phyloP scores from a whole-genome alignment of 1,139 yeast genomes.

The Saccharomycopsis crataegensis region DNA sequence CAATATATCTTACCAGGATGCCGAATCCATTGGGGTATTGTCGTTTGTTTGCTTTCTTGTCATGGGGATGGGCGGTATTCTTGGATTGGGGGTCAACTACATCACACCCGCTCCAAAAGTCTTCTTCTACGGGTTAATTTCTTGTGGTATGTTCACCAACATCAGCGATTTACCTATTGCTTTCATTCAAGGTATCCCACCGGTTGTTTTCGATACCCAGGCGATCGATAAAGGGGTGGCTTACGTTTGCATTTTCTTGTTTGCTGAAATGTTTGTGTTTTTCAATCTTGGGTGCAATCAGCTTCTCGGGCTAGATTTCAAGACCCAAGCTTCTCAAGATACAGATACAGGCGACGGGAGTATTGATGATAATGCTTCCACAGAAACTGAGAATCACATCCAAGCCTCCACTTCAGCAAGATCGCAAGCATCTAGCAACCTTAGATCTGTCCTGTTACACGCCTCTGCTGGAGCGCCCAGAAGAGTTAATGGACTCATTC shows the following conservation, averaged over 20 bases:
- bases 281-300: constrained; percentile 72
- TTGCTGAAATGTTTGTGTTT: constrained; percentile 58
- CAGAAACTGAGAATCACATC: no score
- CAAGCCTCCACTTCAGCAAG: no score
- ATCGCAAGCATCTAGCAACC: background rate
- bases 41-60: constrained; percentile 42
- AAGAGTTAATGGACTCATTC: constrained; percentile 49
- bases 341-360: background rate
- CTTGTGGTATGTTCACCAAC: constrained; percentile 54
- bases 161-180: constrained; percentile 60
- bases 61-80: constrained; percentile 33
- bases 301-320: constrained; percentile 64
- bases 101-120: constrained; percentile 33
- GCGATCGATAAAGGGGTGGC: constrained; percentile 83
- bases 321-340: no score
- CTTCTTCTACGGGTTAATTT: constrained; percentile 51
- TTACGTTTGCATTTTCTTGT: constrained; percentile 69
- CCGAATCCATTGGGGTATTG: constrained; percentile 47
- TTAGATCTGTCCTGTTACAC: background rate
- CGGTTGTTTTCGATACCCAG: constrained; percentile 43
- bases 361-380: background rate
- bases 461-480: constrained; percentile 34
- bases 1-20: constrained; percentile 44
- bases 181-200: constrained; percentile 43
- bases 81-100: constrained; percentile 31